Evolutionary conservation across 2,329 filamentous ascomycete genomes (phyloP).

Genomic region (Scleromitrula shiraiana): DNA sequence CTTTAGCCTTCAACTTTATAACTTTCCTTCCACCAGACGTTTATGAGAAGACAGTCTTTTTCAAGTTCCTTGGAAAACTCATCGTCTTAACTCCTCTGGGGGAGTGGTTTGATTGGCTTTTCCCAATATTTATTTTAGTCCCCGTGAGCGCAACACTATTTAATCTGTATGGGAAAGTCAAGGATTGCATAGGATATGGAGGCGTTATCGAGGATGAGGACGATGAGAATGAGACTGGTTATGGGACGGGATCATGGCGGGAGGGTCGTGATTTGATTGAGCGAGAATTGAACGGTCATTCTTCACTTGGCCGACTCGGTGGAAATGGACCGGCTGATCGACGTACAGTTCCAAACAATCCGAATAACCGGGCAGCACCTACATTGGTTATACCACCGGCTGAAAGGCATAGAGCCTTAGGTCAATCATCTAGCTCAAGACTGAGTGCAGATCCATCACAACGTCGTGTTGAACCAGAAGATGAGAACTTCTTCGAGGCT

Average conservation of each 20-base stretch:
- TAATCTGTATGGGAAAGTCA: constrained; percentile 78
- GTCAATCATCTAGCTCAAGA: constrained; percentile 26
- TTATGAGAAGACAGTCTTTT: constrained; percentile 75
- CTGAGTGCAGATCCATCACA: constrained; percentile 18
- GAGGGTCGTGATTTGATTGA: constrained; percentile 89
- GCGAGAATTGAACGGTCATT: constrained; percentile 64
- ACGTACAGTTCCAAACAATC: constrained; percentile 22
- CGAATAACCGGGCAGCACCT: constrained; percentile 22
- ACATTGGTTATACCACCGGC: constrained; percentile 23
- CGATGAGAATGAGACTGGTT: constrained; percentile 53
- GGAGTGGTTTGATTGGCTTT: constrained; percentile 77
- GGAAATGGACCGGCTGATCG: constrained; percentile 16
- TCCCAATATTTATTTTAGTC: constrained; percentile 79
- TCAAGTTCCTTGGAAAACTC: constrained; percentile 72
- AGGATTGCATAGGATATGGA: constrained; percentile 67
- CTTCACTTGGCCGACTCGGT: constrained; percentile 41
- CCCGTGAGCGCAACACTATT: constrained; percentile 82
- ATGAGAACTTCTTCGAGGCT: constrained; percentile 76
- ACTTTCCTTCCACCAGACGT: constrained; percentile 72
- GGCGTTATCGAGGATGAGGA: constrained; percentile 69
- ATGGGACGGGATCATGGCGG: constrained; percentile 78
- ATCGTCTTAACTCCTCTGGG: constrained; percentile 80
- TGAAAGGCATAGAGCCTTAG: constrained; percentile 27
- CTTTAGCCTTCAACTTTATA: constrained; percentile 91
- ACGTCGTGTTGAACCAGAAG: constrained; percentile 46